These are phyloP conservation scores for Hericium rajendrae DNA, from an alignment of 768 basidiomycete species.

Conservation along the genomic window DNA sequence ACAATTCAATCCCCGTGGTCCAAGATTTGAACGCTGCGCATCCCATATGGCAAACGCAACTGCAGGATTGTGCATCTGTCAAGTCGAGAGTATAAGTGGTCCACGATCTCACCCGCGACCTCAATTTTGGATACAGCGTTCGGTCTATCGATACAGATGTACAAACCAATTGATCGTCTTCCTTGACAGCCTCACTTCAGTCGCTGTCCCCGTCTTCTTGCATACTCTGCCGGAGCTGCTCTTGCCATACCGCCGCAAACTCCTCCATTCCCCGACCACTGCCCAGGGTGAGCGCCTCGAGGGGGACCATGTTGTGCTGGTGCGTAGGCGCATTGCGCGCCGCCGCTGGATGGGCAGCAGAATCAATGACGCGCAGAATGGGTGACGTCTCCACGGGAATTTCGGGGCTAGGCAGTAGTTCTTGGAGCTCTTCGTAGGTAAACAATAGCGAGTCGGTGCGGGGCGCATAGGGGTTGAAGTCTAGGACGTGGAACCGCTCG, in stretches of 20 bases:
- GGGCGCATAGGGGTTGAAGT: conserved; percentile 83
- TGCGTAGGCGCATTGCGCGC: conserved; percentile 59
- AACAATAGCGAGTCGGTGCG: conserved; percentile 87
- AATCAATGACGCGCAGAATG: conserved; percentile 61
- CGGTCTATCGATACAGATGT: too few species aligned
- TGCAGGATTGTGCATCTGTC: too few species aligned
- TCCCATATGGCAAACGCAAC: too few species aligned
- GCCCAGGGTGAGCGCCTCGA: conserved; percentile 78
- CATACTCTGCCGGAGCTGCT: conserved; percentile 33
- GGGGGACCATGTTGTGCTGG: conserved; percentile 86
- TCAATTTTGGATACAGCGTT: too few species aligned
- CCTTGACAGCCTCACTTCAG: too few species aligned
- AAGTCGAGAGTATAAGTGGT: too few species aligned
- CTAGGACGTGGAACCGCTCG: conserved; percentile 68
- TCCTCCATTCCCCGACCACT: conserved; percentile 61
- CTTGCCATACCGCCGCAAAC: conserved; percentile 60
- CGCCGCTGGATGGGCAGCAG: conserved; percentile 60
- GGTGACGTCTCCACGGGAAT: conserved; percentile 19
- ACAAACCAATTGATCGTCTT: too few species aligned
- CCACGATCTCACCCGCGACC: too few species aligned
- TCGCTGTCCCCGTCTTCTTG: background rate
- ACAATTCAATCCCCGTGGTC: too few species aligned
- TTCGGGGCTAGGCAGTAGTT: conserved; percentile 21
- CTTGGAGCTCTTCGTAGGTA: conserved; percentile 64
- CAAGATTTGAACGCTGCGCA: too few species aligned